These are phyloP conservation scores for Henningerozyma blattae DNA, from an alignment of 805 yeast species.

Conservation along the genomic window DNA sequence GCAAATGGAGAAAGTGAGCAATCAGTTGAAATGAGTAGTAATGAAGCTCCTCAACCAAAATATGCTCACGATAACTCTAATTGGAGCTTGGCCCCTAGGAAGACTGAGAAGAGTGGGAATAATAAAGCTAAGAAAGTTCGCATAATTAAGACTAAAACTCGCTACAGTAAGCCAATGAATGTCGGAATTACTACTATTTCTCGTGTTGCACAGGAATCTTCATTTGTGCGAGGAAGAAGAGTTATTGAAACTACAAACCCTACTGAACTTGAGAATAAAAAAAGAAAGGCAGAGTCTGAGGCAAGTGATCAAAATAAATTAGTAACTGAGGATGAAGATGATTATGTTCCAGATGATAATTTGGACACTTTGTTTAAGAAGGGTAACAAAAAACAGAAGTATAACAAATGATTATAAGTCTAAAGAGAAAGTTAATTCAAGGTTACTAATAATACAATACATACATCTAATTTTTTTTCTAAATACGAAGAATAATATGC, in stretches of 20 bases:
- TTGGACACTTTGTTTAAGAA: conserved; percentile 1
- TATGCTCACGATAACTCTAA: conserved; percentile 1
- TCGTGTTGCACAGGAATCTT: not conserved
- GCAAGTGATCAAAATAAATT: not conserved
- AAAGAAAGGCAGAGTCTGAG: not conserved
- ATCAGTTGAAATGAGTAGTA: not conserved
- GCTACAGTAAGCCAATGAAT: not conserved
- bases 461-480: no score
- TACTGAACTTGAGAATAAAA: not conserved
- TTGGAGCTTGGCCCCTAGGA: conserved; percentile 1
- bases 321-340: conserved; percentile 1
- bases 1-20: conserved; percentile 26
- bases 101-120: not conserved
- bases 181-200: conserved; percentile 1
- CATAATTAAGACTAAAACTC: not conserved
- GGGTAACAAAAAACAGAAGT: not conserved
- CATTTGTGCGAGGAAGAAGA: conserved; percentile 2
- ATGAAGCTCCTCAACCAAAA: not conserved
- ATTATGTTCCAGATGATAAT: conserved; percentile 1
- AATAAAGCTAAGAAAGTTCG: not conserved
- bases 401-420: conserved; percentile 1
- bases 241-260: conserved; percentile 1
- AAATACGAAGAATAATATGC: no score
- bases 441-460: not conserved
- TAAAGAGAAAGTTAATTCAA: conserved; percentile 1